Evolutionary conservation across 202 grass and related monocot genomes (phyloP).

Genomic region (Dendrocalamus latiflorus): DNA sequence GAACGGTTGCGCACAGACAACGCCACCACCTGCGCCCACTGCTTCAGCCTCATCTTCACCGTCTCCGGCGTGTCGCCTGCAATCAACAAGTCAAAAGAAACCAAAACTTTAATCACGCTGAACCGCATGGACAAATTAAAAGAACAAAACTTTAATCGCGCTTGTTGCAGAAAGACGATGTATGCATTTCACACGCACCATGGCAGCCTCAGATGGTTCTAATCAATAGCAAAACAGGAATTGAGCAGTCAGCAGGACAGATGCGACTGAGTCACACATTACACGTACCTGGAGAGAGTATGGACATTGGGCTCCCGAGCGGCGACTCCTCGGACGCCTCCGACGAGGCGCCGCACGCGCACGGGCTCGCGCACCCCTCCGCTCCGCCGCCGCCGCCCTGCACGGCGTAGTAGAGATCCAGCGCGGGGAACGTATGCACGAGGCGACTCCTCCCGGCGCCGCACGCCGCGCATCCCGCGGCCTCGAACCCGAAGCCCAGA

Average conservation of each 20-base stretch:
- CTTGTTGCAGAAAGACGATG: not conserved
- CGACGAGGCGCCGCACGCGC: conserved; percentile 35
- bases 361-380: not conserved
- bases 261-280: no score
- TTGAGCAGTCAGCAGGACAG: no score
- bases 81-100: not conserved
- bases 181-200: not conserved
- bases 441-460: conserved; percentile 13
- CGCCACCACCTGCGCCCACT: conserved; percentile 79
- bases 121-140: no score
- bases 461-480: conserved; percentile 19
- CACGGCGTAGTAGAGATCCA: conserved; percentile 70
- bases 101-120: not conserved
- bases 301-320: conserved; percentile 46
- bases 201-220: not conserved
- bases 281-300: conserved; percentile 51
- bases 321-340: conserved; percentile 56
- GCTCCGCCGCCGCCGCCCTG: not conserved
- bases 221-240: not conserved
- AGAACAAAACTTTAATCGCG: no score
- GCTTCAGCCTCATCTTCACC: no score
- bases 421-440: conserved; percentile 45
- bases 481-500: conserved; percentile 54
- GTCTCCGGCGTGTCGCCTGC: conserved; percentile 58
- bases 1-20: conserved; percentile 45